These are phyloP conservation scores for Obelidium mucronatum DNA, from an alignment of 192 early-diverging fungal species.

Conservation along the genomic window DNA sequence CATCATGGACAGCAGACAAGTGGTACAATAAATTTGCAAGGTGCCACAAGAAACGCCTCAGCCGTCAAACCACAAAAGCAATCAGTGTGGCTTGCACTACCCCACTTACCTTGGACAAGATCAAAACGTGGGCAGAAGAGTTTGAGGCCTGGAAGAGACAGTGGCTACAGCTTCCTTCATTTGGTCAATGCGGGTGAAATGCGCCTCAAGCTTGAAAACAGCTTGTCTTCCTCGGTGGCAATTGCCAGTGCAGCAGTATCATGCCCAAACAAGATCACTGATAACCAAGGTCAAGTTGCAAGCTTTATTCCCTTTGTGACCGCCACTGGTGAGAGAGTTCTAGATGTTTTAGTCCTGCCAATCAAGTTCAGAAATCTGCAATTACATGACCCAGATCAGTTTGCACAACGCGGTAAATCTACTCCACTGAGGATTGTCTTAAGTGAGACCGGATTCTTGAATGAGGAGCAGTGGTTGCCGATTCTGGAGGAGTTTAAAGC, in stretches of 20 bases:
- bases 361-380: background rate
- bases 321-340: background rate
- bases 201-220: background rate
- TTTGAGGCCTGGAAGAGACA: background rate
- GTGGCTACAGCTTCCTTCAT: background rate
- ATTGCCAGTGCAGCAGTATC: background rate
- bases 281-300: background rate
- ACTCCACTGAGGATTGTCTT: background rate
- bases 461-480: constrained; percentile 2
- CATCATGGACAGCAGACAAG: background rate
- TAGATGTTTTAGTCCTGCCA: background rate
- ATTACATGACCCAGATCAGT: background rate
- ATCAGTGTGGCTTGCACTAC: background rate
- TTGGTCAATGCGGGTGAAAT: background rate
- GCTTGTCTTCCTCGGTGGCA: background rate
- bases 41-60: background rate
- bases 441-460: background rate
- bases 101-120: background rate
- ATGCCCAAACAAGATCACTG: background rate
- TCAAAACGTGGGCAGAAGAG: background rate
- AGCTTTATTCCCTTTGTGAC: constrained; percentile 1
- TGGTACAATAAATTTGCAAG: background rate
- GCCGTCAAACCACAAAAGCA: background rate
- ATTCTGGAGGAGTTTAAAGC: background rate
- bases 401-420: background rate